Evolutionary conservation across 352 stramenopile species (phyloP).

Genomic region (Globisporangium takayamanum): DNA sequence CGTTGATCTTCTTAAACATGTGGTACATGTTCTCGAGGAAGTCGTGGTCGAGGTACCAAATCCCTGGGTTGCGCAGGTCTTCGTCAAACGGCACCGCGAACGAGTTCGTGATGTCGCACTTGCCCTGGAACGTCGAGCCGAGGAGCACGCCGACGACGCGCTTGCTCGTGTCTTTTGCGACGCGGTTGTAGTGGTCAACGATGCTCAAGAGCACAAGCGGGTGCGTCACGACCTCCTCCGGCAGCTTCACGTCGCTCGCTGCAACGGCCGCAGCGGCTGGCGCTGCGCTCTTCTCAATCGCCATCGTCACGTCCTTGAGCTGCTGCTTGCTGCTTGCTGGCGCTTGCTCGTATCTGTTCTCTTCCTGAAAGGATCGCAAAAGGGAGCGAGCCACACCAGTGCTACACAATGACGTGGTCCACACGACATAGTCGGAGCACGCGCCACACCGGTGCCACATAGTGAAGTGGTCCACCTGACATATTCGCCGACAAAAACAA

Average conservation of each 20-base stretch:
- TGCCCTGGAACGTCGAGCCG: conserved; percentile 92
- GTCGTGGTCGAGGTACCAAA: conserved; percentile 99
- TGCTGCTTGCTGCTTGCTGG: conserved; percentile 1
- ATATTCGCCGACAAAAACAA: too few relatives aligned
- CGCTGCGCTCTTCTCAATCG: background rate
- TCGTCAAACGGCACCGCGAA: conserved; percentile 98
- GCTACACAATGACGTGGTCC: too few relatives aligned
- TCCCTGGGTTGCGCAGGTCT: conserved; percentile 93
- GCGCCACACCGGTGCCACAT: too few relatives aligned
- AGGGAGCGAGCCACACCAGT: too few relatives aligned
- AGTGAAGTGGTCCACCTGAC: too few relatives aligned
- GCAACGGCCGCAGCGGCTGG: background rate
- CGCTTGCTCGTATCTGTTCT: conserved; percentile 1
- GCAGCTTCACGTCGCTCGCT: conserved; percentile 74
- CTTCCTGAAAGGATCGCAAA: conserved; percentile 5
- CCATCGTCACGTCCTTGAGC: background rate
- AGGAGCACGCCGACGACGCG: conserved; percentile 98
- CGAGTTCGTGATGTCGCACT: conserved; percentile 92
- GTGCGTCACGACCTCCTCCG: conserved; percentile 95
- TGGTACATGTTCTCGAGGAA: conserved; percentile 98
- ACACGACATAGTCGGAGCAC: too few relatives aligned
- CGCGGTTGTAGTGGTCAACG: conserved; percentile 99
- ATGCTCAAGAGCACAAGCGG: conserved; percentile 98
- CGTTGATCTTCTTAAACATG: conserved; percentile 95
- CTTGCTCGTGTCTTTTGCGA: conserved; percentile 97